phyloP scores from a whole-genome alignment of 345 rosid genomes.

The Eucalyptus regnans region DNA sequence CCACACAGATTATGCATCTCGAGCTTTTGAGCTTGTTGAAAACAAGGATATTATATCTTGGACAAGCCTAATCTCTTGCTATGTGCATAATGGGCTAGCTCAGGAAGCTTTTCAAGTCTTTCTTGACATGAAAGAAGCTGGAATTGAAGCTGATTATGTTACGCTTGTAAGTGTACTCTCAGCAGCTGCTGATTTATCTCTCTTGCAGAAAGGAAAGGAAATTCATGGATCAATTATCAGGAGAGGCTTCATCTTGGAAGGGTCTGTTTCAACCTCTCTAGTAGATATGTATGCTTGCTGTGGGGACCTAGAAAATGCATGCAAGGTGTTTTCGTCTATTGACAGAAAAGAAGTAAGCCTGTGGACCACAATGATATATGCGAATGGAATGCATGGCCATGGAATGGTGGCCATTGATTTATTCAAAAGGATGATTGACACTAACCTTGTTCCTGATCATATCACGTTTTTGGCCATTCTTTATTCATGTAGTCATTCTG shows the following conservation, averaged over 20 bases:
- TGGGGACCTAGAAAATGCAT: conserved; percentile 49
- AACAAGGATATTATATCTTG: conserved; percentile 71
- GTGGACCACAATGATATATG: conserved; percentile 79
- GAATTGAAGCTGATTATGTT: conserved; percentile 46
- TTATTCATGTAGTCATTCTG: conserved; percentile 82
- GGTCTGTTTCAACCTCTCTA: conserved; percentile 42
- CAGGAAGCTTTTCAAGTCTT: conserved; percentile 45
- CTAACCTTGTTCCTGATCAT: conserved; percentile 48
- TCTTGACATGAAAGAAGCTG: conserved; percentile 30
- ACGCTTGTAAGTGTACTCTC: conserved; percentile 51
- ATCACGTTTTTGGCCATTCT: conserved; percentile 67
- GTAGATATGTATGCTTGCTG: conserved; percentile 83
- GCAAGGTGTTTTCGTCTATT: conserved; percentile 28
- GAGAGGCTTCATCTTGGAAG: conserved; percentile 45
- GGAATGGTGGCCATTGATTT: conserved; percentile 55
- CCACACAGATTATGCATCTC: conserved; percentile 43
- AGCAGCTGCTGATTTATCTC: conserved; percentile 51
- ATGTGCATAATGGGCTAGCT: conserved; percentile 42
- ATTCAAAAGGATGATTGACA: conserved; percentile 38
- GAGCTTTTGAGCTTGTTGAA: conserved; percentile 34
- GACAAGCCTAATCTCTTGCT: conserved; percentile 85
- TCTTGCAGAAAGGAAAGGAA: conserved; percentile 67
- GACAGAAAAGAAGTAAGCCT: conserved; percentile 30
- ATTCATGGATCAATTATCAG: conserved; percentile 53
- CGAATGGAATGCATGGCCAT: conserved; percentile 74